Evolutionary conservation across 768 basidiomycete species (phyloP), one percentile per base, ranked within the genome.

Genomic region (Cyathus striatus): DNA sequence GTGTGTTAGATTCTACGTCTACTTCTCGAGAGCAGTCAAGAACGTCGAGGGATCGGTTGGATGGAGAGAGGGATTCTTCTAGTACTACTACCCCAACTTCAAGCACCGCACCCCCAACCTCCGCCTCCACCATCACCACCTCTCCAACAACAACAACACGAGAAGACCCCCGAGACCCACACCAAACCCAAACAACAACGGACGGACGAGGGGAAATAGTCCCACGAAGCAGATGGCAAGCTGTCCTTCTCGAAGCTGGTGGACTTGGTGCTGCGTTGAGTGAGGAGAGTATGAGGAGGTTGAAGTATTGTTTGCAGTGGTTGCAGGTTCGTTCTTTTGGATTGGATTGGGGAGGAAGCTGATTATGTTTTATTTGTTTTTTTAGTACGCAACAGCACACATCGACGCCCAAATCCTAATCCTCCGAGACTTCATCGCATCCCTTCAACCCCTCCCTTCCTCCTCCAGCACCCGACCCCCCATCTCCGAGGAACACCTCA

Each of bases 281-380:
- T 59, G 90, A 93, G 49, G 92, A 94, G 61, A 91, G 83, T 54
- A 87, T 95, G 86, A 72, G 87, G 43, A 71, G 86, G 41, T 62
- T 95, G 30, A 81, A 82, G 57, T 94, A 93, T 56, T 91, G 88
- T 62, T 58, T 95, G 22, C 79, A 89, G 44, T 94, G 90, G 90
- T 69, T 95, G 14, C 84, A 88, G 70, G 89, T 90, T 21, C 18
- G 78, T 69, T 25, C 21, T n/a, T 22, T 49, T 22, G 41, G n/a
- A n/a, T n/a, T n/a, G n/a, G n/a, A n/a, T n/a, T n/a, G n/a, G n/a
- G n/a, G n/a, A n/a, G n/a, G n/a, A n/a, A n/a, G n/a, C n/a, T n/a
- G n/a, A n/a, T n/a, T n/a, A n/a, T n/a, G n/a, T n/a, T n/a, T n/a
- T n/a, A n/a, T n/a, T n/a, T n/a, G n/a, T n/a, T n/a, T n/a, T 14